Percentiles rank a stretch among this genome's conserved stretches.
Evolutionary conservation across 805 yeast species (phyloP).

Genomic region (Blastobotrys peoriensis): DNA sequence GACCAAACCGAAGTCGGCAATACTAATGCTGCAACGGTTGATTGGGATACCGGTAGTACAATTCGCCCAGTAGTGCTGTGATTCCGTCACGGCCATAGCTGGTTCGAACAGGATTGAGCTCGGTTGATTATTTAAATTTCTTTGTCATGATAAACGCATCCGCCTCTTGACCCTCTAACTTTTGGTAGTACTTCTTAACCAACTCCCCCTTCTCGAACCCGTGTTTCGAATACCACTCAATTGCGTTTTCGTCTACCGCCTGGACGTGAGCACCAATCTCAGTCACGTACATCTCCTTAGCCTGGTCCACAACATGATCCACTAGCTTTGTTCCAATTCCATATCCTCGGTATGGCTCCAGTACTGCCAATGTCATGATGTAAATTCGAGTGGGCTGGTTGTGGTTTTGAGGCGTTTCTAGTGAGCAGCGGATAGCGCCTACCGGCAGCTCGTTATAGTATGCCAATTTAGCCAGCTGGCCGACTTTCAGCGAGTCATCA

Average conservation of each 20-base stretch:
- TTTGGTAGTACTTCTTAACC: slow-evolving; percentile 42
- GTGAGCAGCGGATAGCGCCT: slow-evolving; percentile 58
- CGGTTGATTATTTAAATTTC: slow-evolving; percentile 14
- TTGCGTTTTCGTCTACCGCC: slow-evolving; percentile 35
- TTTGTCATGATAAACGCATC: slow-evolving; percentile 38
- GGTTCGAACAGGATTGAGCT: no score
- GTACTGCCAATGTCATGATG: slow-evolving; percentile 62
- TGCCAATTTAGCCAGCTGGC: slow-evolving; percentile 52
- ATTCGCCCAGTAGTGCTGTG: no score
- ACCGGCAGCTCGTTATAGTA: slow-evolving; percentile 75
- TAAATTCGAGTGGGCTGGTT: slow-evolving; percentile 50
- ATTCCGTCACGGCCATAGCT: no score
- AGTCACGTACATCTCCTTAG: slow-evolving; percentile 49
- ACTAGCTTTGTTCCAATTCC: slow-evolving; percentile 61
- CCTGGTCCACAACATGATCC: slow-evolving; percentile 49
- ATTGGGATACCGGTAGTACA: no score
- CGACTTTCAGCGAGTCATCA: slow-evolving; percentile 39
- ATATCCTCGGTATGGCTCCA: slow-evolving; percentile 53
- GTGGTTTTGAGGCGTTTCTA: slow-evolving; percentile 39
- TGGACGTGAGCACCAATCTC: slow-evolving; percentile 51
- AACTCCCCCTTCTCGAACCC: slow-evolving; percentile 42
- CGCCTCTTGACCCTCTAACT: slow-evolving; percentile 35
- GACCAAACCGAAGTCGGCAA: no score
- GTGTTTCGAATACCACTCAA: slow-evolving; percentile 45
- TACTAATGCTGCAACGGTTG: no score